A percentile compares a stretch with the other conserved stretches of the same genome.
phyloP scores from a whole-genome alignment of 2,329 filamentous ascomycete genomes.

The Fusarium lateritium region DNA sequence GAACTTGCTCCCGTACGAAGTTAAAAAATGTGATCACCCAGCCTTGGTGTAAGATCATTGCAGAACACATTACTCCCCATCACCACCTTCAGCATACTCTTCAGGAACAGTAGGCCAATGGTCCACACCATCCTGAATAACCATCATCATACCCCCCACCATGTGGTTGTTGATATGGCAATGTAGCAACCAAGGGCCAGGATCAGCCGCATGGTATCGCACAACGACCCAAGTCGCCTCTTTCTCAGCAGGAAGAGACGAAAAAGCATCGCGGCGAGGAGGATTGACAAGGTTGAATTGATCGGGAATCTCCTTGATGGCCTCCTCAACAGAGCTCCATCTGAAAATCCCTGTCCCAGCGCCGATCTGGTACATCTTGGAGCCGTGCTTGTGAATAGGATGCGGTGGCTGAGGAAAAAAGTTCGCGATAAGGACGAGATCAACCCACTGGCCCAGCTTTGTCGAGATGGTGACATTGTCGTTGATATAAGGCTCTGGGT shows the following conservation, averaged over 20 bases:
- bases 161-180: constrained; percentile 70
- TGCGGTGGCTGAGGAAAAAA: constrained; percentile 65
- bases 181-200: constrained; percentile 69
- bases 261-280: constrained; percentile 63
- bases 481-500: constrained; percentile 52
- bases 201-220: constrained; percentile 66
- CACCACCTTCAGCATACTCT: constrained; percentile 52
- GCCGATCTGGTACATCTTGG: constrained; percentile 72
- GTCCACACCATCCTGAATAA: constrained; percentile 65
- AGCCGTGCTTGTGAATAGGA: constrained; percentile 75
- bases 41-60: background rate
- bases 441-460: constrained; percentile 65
- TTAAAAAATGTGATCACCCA: background rate
- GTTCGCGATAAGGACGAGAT: constrained; percentile 66
- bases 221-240: constrained; percentile 62
- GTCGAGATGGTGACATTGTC: constrained; percentile 66
- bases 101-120: constrained; percentile 59
- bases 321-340: constrained; percentile 68
- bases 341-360: constrained; percentile 64
- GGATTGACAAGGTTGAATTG: constrained; percentile 72
- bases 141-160: constrained; percentile 68
- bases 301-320: constrained; percentile 60
- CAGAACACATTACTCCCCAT: constrained; percentile 18
- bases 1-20: constrained; percentile 24
- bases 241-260: constrained; percentile 41